phyloP scores from a whole-genome alignment of 2,329 filamentous ascomycete species.

The Fusarium continuum region DNA sequence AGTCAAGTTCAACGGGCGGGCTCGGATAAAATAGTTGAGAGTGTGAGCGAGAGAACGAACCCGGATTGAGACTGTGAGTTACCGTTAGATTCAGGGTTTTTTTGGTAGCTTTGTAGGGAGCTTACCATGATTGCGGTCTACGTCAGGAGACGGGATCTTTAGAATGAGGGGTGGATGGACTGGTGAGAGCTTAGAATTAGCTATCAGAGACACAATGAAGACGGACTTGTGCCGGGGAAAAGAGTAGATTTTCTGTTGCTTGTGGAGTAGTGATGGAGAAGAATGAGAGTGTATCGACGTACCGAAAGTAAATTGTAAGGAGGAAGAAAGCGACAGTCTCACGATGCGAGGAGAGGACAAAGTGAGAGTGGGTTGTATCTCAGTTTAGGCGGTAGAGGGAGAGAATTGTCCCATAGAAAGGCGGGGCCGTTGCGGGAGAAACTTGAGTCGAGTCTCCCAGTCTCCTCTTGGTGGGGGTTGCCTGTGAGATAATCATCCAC shows the following conservation, averaged over 20 bases:
- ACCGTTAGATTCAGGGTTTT: slow-evolving; percentile 27
- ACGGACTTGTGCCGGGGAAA: background rate
- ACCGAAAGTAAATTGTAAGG: slow-evolving; percentile 27
- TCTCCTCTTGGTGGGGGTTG: slow-evolving; percentile 45
- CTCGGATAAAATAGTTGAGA: slow-evolving; percentile 10
- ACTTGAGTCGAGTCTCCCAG: slow-evolving; percentile 42
- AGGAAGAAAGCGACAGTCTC: slow-evolving; percentile 29
- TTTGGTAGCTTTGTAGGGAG: slow-evolving; percentile 26
- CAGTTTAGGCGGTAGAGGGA: slow-evolving; percentile 37
- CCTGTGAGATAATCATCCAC: slow-evolving; percentile 45
- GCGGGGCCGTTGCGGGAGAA: slow-evolving; percentile 46
- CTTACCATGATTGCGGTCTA: slow-evolving; percentile 55
- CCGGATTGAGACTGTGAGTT: slow-evolving; percentile 70
- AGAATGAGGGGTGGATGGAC: slow-evolving; percentile 42
- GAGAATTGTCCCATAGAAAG: slow-evolving; percentile 37
- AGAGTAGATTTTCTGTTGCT: background rate
- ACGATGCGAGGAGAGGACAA: slow-evolving; percentile 39
- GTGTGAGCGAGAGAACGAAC: slow-evolving; percentile 52
- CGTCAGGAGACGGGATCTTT: slow-evolving; percentile 43
- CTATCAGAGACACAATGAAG: slow-evolving; percentile 21
- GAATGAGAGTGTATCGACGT: slow-evolving; percentile 7
- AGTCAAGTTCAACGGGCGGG: slow-evolving; percentile 20
- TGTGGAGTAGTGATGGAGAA: background rate
- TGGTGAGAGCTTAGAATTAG: slow-evolving; percentile 43
- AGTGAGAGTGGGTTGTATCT: slow-evolving; percentile 32